Base-by-base conservation (phyloP, 2,329 filamentous ascomycete species). In the Fusarium caatingaense region DNA sequence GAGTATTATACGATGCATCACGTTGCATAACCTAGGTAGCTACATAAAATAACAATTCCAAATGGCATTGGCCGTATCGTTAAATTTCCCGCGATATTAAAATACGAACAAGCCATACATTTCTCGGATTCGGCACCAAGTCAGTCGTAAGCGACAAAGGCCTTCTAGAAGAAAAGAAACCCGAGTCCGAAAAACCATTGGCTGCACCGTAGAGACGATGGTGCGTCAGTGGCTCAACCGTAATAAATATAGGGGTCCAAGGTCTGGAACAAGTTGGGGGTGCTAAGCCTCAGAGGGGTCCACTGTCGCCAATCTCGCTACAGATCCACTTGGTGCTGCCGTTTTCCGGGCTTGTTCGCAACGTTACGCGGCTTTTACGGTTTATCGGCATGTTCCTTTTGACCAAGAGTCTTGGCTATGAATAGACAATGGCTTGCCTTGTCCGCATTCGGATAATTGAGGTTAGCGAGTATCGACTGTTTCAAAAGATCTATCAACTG, bases 361-460 rank as follows among this genome's bases (percentile, higher is more conserved):
- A 44, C 27, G 54, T 64, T 63, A 63, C 58, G 60, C 25, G 60
- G 60, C 58, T 18, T 18, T 42, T 27, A 28, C 48, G 58, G 60
- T 56, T 56, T 28, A 32, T 44, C 42, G 58, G 42, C 60, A 64
- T 54, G 10, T 55, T 37, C 30, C 34, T 0, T 37, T 12, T 37
- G 5, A 4, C 3, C 10, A 37, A 37, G 2, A 37, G 18, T 4
- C 34, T 37, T 37, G 18, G 34, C 34, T 37, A 37, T 37, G 34
- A 37, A 21, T 45, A 21, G 42, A 23, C 5, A 8, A 45, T 41
- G 21, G 30, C 32, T 28, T 32, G 12, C 8, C 34, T 20, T 12
- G 4, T 50, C 34, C 48, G 30, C 48, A 37, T 50, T 37, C 30
- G 48, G 30, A 21, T 18, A 6, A 21, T 1, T 23, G 20, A 12